A percentile compares a stretch with the other conserved stretches of the same genome.
phyloP scores from a whole-genome alignment of 768 basidiomycete genomes.

The Mycena crocata region DNA sequence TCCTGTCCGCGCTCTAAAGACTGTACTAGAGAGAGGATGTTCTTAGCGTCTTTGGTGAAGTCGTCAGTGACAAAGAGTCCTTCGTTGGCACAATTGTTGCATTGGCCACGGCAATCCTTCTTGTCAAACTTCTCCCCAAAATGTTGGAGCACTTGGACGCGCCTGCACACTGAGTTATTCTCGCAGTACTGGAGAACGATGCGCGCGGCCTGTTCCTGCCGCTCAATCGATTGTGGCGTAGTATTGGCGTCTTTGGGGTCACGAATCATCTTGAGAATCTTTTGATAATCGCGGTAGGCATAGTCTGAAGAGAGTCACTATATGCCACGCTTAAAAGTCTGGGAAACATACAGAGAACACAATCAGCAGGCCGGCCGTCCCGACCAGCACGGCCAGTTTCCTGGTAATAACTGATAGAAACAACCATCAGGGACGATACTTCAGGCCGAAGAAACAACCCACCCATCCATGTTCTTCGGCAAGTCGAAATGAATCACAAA shows the following conservation, averaged over 20 bases:
- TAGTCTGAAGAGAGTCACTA: constrained; percentile 65
- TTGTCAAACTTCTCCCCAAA: constrained; percentile 87
- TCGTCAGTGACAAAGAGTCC: constrained; percentile 62
- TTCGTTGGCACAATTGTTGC: constrained; percentile 84
- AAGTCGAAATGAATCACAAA: constrained; percentile 91
- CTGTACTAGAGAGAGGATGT: constrained; percentile 70
- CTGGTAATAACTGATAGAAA: constrained; percentile 78
- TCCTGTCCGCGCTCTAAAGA: constrained; percentile 55
- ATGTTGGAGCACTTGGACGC: constrained; percentile 87
- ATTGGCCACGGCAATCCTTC: constrained; percentile 71
- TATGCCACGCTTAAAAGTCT: background rate
- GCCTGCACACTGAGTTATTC: constrained; percentile 88
- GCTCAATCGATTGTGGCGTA: constrained; percentile 67
- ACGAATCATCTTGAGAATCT: constrained; percentile 70
- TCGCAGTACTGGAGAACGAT: constrained; percentile 84
- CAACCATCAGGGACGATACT: background rate
- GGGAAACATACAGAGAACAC: constrained; percentile 81
- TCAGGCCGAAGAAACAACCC: constrained; percentile 36
- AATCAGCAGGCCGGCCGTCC: constrained; percentile 86
- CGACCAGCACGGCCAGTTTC: constrained; percentile 98
- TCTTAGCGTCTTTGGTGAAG: constrained; percentile 67
- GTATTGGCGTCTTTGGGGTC: constrained; percentile 60
- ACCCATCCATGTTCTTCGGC: constrained; percentile 89
- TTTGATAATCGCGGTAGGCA: constrained; percentile 65
- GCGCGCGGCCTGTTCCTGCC: constrained; percentile 72